Evolutionary conservation across 1,139 yeast genomes (phyloP).

Genomic region (Lodderomyces oxycetoniae): DNA sequence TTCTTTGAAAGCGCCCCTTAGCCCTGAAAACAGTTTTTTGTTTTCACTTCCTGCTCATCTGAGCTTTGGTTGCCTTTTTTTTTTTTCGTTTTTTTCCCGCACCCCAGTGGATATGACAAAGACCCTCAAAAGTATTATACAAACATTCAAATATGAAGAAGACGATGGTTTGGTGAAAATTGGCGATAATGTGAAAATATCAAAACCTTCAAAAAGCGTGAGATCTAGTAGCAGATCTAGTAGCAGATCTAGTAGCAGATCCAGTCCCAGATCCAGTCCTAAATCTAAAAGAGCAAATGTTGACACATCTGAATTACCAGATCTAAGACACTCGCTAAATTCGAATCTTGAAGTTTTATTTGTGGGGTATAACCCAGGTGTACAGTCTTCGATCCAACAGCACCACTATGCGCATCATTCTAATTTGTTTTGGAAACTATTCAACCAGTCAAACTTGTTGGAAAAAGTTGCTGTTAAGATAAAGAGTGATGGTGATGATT

Average conservation of each 20-base stretch:
- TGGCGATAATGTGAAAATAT: neutral
- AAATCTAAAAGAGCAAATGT: conserved; percentile 1
- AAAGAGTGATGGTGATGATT: conserved; percentile 2
- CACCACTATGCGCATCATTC: conserved; percentile 75
- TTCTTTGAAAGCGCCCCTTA: neutral
- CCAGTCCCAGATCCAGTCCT: neutral
- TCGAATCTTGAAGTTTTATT: conserved; percentile 44
- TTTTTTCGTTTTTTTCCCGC: neutral
- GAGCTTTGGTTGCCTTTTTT: neutral
- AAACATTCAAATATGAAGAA: conserved; percentile 16
- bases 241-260: neutral
- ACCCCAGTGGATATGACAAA: conserved; percentile 5
- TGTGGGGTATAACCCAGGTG: conserved; percentile 74
- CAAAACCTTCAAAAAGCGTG: neutral
- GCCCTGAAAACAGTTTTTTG: neutral
- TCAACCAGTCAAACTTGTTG: conserved; percentile 51
- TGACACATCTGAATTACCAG: conserved; percentile 14
- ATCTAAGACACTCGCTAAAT: conserved; percentile 34
- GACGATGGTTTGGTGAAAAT: neutral
- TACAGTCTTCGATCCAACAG: conserved; percentile 56
- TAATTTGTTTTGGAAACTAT: conserved; percentile 65
- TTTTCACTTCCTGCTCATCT: too few species aligned
- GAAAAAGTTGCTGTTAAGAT: conserved; percentile 14
- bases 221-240: neutral
- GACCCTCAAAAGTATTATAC: conserved; percentile 15